Evolutionary conservation across 192 early-diverging fungal genomes (phyloP).

Genomic region (Linnemannia exigua): DNA sequence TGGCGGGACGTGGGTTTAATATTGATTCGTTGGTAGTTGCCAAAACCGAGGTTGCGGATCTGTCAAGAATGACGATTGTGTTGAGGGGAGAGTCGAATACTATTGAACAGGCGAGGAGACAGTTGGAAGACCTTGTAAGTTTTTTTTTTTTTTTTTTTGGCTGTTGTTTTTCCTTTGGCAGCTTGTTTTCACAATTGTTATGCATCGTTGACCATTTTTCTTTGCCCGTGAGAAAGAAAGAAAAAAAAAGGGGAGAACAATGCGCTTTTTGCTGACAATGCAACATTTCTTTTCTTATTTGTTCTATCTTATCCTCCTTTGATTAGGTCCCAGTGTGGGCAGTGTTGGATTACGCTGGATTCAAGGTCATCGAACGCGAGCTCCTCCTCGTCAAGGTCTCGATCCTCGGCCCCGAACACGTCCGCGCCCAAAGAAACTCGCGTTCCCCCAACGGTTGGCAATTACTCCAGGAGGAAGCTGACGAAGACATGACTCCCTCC

Average conservation of each 20-base stretch:
- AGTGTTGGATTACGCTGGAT: slow-evolving; percentile 95
- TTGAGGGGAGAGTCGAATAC: slow-evolving; percentile 84
- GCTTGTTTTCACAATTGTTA: background rate
- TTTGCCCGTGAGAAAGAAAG: background rate
- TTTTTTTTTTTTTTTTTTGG: slow-evolving; percentile 9
- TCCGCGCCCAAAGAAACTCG: slow-evolving; percentile 67
- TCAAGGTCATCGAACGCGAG: slow-evolving; percentile 92
- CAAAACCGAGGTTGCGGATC: slow-evolving; percentile 94
- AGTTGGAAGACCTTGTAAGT: slow-evolving; percentile 94
- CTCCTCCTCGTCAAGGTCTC: slow-evolving; percentile 94
- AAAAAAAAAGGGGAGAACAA: background rate
- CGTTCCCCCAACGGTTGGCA: slow-evolving; percentile 38
- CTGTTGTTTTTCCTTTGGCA: background rate
- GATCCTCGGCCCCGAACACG: slow-evolving; percentile 76
- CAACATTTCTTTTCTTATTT: background rate
- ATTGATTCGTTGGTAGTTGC: slow-evolving; percentile 98
- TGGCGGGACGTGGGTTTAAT: slow-evolving; percentile 97
- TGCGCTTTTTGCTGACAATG: background rate
- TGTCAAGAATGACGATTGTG: slow-evolving; percentile 97
- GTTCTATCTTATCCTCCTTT: too few relatives aligned
- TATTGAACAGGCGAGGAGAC: slow-evolving; percentile 94
- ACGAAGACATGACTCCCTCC: slow-evolving; percentile 57
- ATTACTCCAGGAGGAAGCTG: slow-evolving; percentile 38
- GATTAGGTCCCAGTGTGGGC: slow-evolving; percentile 93
- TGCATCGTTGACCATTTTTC: too few relatives aligned